These are phyloP conservation scores for Solanum megistacrolobum DNA, from an alignment of 257 asterid genomes.

Conservation along the genomic window DNA sequence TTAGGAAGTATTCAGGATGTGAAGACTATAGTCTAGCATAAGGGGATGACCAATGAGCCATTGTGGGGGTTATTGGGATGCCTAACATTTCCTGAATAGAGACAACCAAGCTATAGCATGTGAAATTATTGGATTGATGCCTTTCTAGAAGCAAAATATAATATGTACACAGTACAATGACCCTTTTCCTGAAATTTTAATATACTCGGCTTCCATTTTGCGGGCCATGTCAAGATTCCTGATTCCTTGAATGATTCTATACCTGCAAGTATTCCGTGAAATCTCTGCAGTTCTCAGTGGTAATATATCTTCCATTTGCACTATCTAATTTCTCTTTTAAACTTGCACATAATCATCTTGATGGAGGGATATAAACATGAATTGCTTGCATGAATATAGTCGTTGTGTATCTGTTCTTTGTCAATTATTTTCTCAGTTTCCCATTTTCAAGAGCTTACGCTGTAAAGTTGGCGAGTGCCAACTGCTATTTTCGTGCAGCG, in stretches of 20 bases:
- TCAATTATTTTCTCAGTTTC: not conserved
- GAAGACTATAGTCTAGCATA: not conserved
- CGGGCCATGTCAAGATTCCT: not conserved
- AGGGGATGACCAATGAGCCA: not conserved
- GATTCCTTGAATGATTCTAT: not conserved
- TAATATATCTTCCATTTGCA: not conserved
- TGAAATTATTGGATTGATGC: not conserved
- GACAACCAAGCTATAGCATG: not conserved
- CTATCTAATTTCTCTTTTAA: not conserved
- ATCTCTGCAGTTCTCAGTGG: not conserved
- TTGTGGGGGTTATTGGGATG: not conserved
- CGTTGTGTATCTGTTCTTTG: not conserved
- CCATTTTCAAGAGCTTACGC: slow-evolving; percentile 19
- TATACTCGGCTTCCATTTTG: not conserved
- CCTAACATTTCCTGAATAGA: not conserved
- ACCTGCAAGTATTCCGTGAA: not conserved
- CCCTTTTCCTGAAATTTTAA: not conserved
- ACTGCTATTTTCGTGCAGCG: slow-evolving; percentile 55
- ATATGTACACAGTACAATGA: not conserved
- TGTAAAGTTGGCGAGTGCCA: slow-evolving; percentile 53
- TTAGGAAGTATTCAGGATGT: not conserved
- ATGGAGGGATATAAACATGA: not conserved
- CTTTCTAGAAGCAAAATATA: not conserved
- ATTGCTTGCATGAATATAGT: not conserved
- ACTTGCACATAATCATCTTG: not conserved